phyloP scores from a whole-genome alignment of 306 rosid genomes.

The Boehmeria nivea region DNA sequence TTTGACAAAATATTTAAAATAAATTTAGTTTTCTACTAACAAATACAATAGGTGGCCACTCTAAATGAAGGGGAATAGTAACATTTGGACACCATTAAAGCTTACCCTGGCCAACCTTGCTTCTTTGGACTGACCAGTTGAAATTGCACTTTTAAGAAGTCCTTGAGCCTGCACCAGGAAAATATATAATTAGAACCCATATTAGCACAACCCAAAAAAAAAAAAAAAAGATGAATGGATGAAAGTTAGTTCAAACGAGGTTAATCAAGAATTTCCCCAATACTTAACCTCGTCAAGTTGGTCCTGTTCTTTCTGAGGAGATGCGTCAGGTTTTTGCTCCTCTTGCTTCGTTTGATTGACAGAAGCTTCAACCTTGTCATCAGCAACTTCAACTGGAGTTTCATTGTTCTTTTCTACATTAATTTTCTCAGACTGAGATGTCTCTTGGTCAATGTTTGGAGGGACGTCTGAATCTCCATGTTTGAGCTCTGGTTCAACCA shows the following conservation, averaged over 20 bases:
- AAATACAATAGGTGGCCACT: background rate
- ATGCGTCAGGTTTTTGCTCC: slow-evolving; percentile 46
- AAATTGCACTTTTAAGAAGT: slow-evolving; percentile 74
- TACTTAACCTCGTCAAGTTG: slow-evolving; percentile 86
- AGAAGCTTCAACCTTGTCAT: slow-evolving; percentile 35
- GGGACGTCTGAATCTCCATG: slow-evolving; percentile 34
- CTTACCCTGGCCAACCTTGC: slow-evolving; percentile 99
- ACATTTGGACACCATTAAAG: background rate
- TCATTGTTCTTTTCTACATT: slow-evolving; percentile 35
- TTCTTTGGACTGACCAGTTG: slow-evolving; percentile 96
- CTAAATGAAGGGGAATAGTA: background rate
- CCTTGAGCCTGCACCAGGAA: slow-evolving; percentile 91
- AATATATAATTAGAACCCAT: slow-evolving; percentile 37
- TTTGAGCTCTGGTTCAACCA: slow-evolving; percentile 34
- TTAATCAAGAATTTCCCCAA: slow-evolving; percentile 10
- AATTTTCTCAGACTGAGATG: slow-evolving; percentile 36
- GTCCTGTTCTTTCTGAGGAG: slow-evolving; percentile 57
- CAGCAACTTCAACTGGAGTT: slow-evolving; percentile 31
- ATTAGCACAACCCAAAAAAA: background rate
- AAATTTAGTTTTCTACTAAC: background rate
- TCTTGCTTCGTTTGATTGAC: slow-evolving; percentile 36
- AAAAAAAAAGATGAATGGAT: background rate
- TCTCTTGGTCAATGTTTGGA: slow-evolving; percentile 36
- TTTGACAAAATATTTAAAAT: background rate
- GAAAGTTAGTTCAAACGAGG: background rate